Conservation (phyloP, 2,329 filamentous ascomycete species). For the Nemania sp. region DNA sequence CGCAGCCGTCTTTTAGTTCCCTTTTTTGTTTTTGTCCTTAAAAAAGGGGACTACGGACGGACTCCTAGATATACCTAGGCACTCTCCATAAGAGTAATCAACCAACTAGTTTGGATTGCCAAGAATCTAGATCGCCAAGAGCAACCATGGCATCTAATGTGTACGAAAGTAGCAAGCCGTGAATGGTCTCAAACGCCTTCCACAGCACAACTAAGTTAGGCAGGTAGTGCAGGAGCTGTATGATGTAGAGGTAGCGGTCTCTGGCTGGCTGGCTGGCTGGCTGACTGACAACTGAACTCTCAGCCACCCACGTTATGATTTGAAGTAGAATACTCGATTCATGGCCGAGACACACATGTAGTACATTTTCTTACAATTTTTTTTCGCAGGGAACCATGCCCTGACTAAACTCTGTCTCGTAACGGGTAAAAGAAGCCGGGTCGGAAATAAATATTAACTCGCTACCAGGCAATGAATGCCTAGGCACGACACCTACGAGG, state of each 20-base stretch:
- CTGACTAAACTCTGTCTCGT: slow-evolving; percentile 29
- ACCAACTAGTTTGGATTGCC: slow-evolving; percentile 6
- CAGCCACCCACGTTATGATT: background rate
- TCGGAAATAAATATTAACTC: slow-evolving; percentile 22
- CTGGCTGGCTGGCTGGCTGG: background rate
- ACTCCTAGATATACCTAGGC: slow-evolving; percentile 29
- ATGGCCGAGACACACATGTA: background rate
- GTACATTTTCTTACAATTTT: slow-evolving; percentile 6
- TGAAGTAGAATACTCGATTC: background rate
- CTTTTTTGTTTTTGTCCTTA: background rate
- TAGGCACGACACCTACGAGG: background rate
- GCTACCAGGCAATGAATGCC: slow-evolving; percentile 13
- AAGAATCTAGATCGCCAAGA: slow-evolving; percentile 35
- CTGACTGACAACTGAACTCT: background rate
- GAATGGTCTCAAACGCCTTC: no score
- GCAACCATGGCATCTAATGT: slow-evolving; percentile 7
- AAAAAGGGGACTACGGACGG: slow-evolving; percentile 22
- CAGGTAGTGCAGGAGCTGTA: background rate
- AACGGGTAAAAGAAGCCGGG: slow-evolving; percentile 8
- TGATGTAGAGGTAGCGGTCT: background rate
- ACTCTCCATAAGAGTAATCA: slow-evolving; percentile 8
- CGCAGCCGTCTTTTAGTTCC: slow-evolving; percentile 14
- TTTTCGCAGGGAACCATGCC: slow-evolving; percentile 19
- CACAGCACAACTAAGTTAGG: no score
- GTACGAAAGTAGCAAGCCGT: slow-evolving; percentile 6